These are phyloP conservation scores for Alloteropsis semialata DNA, from an alignment of 176 grass and related monocot genomes.

Conservation along the genomic window DNA sequence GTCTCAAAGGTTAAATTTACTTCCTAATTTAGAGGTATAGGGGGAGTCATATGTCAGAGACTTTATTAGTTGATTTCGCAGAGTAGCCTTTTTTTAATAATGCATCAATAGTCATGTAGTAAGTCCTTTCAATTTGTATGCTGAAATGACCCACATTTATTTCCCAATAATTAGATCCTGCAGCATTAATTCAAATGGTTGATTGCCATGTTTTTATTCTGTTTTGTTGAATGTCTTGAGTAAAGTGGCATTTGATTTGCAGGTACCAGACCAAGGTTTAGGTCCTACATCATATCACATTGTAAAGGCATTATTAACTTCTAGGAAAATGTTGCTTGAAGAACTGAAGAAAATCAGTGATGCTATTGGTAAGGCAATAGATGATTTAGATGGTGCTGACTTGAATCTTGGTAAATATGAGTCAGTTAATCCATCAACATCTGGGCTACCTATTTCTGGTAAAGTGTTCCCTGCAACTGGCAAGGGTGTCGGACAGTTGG, in stretches of 20 bases:
- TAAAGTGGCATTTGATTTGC: constrained; percentile 39
- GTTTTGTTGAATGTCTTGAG: background rate
- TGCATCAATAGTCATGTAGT: background rate
- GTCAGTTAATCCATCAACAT: constrained; percentile 53
- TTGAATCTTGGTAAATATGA: constrained; percentile 84
- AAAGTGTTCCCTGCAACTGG: constrained; percentile 56
- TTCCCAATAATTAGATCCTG: background rate
- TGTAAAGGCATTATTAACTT: constrained; percentile 71
- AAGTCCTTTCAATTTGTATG: background rate
- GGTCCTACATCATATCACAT: constrained; percentile 64
- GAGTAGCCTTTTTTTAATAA: background rate
- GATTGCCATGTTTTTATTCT: background rate
- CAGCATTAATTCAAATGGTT: background rate
- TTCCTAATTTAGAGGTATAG: background rate
- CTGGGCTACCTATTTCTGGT: constrained; percentile 33
- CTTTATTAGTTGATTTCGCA: background rate
- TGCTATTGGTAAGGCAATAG: constrained; percentile 71
- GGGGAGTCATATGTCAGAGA: background rate
- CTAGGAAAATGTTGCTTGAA: constrained; percentile 77
- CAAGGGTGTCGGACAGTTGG: constrained; percentile 79
- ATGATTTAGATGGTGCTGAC: constrained; percentile 65
- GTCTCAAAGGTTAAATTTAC: background rate
- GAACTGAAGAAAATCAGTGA: constrained; percentile 72
- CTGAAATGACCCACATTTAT: background rate
- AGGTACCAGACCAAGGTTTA: constrained; percentile 78